Evolutionary conservation across 345 rosid genomes (phyloP).

Genomic region (Bruguiera parviflora): DNA sequence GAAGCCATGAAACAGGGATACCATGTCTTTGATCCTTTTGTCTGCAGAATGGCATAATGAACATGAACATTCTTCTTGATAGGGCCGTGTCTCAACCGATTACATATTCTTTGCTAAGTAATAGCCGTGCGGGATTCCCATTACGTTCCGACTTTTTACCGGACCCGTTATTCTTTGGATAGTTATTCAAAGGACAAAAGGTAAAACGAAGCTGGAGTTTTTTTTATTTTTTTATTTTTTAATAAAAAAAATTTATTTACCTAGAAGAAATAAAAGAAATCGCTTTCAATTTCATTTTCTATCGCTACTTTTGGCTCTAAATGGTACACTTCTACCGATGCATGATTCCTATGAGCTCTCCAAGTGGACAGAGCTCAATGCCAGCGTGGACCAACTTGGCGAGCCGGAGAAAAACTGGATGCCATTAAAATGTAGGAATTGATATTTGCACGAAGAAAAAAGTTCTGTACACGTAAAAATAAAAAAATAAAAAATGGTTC

Average conservation of each 20-base stretch:
- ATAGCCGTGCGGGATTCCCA: no score
- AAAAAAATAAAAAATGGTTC: no score
- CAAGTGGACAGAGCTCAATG: no score
- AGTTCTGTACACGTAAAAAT: no score
- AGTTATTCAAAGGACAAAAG: not conserved
- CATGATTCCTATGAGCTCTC: not conserved
- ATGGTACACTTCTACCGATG: not conserved
- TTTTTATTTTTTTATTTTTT: no score
- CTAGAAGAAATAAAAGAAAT: no score
- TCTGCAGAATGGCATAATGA: slow-evolving; percentile 5
- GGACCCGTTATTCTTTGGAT: not conserved
- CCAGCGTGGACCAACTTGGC: not conserved
- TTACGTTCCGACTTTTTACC: no score
- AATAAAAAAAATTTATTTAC: no score
- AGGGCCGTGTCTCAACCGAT: not conserved
- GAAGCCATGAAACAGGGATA: not conserved
- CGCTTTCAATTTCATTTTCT: not conserved
- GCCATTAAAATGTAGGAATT: no score
- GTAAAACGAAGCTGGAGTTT: not conserved
- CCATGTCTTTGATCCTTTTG: not conserved
- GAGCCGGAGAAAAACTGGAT: no score
- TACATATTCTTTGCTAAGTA: no score
- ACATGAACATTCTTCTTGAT: not conserved
- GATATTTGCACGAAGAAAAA: no score
- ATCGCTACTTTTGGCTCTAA: not conserved